Percentiles rank a stretch among this genome's conserved stretches.
phyloP scores from a whole-genome alignment of 345 rosid species.

The Odontarrhena argentea region DNA sequence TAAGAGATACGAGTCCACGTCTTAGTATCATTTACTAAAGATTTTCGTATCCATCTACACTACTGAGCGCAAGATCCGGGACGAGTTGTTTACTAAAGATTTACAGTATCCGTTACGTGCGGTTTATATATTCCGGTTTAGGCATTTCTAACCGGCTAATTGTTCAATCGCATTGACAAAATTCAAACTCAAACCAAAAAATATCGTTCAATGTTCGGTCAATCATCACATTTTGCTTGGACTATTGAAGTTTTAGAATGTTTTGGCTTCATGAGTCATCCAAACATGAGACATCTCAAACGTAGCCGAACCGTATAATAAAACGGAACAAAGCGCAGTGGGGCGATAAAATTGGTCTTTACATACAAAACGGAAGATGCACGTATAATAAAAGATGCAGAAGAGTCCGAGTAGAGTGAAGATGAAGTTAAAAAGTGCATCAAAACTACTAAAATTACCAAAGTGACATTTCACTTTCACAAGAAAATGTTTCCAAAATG shows the following conservation, averaged over 20 bases:
- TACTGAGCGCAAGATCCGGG: conserved; percentile 1
- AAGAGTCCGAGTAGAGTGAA: background rate
- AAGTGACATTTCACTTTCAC: conserved; percentile 37
- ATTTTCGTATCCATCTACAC: background rate
- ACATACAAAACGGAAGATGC: conserved; percentile 26
- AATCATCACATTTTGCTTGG: background rate
- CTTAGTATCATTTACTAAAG: conserved; percentile 20
- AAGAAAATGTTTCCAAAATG: conserved; percentile 32
- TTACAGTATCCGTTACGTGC: background rate
- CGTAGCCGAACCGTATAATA: background rate
- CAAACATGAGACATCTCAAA: background rate
- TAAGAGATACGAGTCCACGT: conserved; percentile 23
- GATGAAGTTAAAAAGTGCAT: conserved; percentile 25
- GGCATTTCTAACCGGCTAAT: background rate
- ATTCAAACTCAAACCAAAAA: background rate
- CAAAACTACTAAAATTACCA: conserved; percentile 34
- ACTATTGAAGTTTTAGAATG: background rate
- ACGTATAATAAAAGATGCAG: conserved; percentile 31
- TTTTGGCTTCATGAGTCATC: background rate
- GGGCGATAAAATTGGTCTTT: conserved; percentile 26
- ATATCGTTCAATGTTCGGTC: background rate
- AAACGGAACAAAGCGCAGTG: background rate
- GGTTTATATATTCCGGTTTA: background rate
- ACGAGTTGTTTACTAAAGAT: background rate
- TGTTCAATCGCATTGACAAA: background rate